Base-by-base conservation (phyloP, 106 monocot genomes). In the Acorus calamus region DNA sequence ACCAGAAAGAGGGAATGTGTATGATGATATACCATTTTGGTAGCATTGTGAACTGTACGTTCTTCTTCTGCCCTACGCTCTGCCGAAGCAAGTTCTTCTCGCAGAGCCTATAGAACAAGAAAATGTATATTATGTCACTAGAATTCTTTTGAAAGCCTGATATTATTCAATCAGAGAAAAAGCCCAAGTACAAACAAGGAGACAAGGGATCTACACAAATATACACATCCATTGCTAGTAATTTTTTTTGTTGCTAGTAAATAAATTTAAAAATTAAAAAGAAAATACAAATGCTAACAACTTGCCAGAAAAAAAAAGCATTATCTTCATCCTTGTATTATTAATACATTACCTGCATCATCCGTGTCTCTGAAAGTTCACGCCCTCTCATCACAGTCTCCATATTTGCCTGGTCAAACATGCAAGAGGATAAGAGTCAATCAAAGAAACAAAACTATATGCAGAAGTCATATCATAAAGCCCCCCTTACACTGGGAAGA, bases 21-120 rank as follows among this genome's bases (percentile, higher is more conserved):
- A 11, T 52, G 3, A 67, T 12, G 47, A 74, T 48, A 53, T 59
- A 91, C 96, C 96, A 98, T 98, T 69, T 98, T 98, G 11, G 96
- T 98, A 9, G 91, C 82, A 92, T 85, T 98, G 49, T 98, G 96
- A 66, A 91, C 87, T 63, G 71, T 55, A 42, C 83, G 87, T 70
- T 98, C 96, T 73, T 91, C 96, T 79, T 91, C 96, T 69, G 91
- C 91, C 66, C 88, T 80, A 50, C 77, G 83, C 56, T 98, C 96
- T 61, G 72, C 79, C 53, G 80, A 69, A 74, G 83, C 73, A 69
- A 98, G 91, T 69, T 98, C 96, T 74, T 98, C 96, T 65, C 83
- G 73, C 47, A 98, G 59, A 79, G 88, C 91, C 96, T 98, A 71
- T 7, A 8, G 50, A 74, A 50, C 52, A 28, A 52, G 42, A 60